Evolutionary conservation across 352 stramenopile species (phyloP).

Genomic region (Phytophthora pluvialis): DNA sequence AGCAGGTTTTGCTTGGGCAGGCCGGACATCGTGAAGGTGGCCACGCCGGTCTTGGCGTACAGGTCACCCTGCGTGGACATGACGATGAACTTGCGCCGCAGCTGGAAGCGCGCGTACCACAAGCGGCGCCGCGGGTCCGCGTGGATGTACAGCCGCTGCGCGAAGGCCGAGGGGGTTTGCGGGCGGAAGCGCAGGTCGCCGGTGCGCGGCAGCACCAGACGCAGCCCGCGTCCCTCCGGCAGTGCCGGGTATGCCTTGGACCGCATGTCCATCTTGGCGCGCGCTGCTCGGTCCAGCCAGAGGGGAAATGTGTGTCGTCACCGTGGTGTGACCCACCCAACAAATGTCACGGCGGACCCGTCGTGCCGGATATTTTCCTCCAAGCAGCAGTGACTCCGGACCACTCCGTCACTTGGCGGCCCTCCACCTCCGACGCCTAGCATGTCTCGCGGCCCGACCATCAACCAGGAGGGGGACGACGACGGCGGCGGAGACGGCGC

Average conservation of each 20-base stretch:
- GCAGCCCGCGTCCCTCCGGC: conserved; percentile 43
- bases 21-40: conserved; percentile 44
- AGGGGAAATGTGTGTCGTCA: conserved; percentile 12
- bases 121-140: conserved; percentile 44
- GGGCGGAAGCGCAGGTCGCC: conserved; percentile 67
- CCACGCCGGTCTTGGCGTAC: conserved; percentile 54
- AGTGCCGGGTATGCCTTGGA: conserved; percentile 69
- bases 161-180: conserved; percentile 53
- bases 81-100: conserved; percentile 76
- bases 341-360: conserved; percentile 13
- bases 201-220: conserved; percentile 56
- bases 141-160: conserved; percentile 62
- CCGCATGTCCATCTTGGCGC: conserved; percentile 55
- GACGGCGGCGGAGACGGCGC: conserved; percentile 8
- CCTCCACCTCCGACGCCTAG: conserved; percentile 1
- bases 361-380: conserved; percentile 16
- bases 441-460: conserved; percentile 39
- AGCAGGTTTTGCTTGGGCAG: conserved; percentile 57
- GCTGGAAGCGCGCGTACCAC: conserved; percentile 63
- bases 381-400: conserved; percentile 5
- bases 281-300: conserved; percentile 4
- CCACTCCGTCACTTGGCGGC: conserved; percentile 3
- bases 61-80: conserved; percentile 75
- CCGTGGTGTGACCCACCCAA: conserved; percentile 16
- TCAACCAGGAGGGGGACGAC: conserved; percentile 26